A percentile compares a stretch with the other conserved stretches of the same genome.
Evolutionary conservation across 257 asterid species (phyloP).

Genomic region (Dorcoceras hygrometricum): DNA sequence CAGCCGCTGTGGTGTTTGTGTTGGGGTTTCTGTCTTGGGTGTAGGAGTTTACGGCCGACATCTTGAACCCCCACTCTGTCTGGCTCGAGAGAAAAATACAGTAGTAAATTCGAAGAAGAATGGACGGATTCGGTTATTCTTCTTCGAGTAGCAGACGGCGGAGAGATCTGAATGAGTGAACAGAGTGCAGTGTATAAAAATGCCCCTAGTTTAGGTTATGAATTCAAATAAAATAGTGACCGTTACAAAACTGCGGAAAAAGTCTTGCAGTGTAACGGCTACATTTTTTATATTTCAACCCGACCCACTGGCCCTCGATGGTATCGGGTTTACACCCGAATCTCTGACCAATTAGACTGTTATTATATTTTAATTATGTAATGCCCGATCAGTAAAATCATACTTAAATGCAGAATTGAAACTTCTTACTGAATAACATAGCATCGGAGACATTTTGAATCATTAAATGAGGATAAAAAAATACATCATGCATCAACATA

Average conservation of each 20-base stretch:
- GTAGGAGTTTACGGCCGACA: slow-evolving; percentile 31
- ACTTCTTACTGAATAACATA: no score
- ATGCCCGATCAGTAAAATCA: no score
- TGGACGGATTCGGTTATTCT: background rate
- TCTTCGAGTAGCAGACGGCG: background rate
- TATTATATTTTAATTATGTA: no score
- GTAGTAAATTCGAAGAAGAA: background rate
- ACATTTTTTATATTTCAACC: no score
- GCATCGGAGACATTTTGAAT: no score
- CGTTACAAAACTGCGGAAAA: background rate
- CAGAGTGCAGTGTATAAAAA: background rate
- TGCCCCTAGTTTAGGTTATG: background rate
- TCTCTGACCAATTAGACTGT: no score
- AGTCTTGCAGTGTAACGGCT: background rate
- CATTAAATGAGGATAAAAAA: no score
- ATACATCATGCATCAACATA: no score
- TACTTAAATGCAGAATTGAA: no score
- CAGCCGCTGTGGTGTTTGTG: slow-evolving; percentile 25
- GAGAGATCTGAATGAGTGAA: background rate
- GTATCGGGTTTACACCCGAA: no score
- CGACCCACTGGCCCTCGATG: no score
- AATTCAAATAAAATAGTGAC: background rate
- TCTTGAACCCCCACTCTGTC: background rate
- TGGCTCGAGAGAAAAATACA: background rate
- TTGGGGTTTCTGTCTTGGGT: slow-evolving; percentile 28